Base-by-base conservation (phyloP, 305 asterid species). In the Fraxinus sp. region DNA sequence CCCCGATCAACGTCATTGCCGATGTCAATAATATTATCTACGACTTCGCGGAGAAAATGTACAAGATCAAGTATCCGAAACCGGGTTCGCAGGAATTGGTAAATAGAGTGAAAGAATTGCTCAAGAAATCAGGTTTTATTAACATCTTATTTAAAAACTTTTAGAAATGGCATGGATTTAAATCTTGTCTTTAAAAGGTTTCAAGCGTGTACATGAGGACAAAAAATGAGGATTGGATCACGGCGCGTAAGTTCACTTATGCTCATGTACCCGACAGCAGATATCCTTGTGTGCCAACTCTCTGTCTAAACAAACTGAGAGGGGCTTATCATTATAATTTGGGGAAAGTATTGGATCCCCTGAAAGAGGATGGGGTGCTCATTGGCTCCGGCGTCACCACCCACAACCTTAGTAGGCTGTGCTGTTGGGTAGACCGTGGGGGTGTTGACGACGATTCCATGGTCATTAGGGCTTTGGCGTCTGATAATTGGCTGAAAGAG, bases 221-320 rank as follows among this genome's bases (percentile, higher is more conserved):
- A 85, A 81, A 41, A 87, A 86, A 7, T 95, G 98, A n/a, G 97
- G 98, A 59, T 79, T 94, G 82, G 98, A 94, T 81, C 98, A 94
- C 79, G 98, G 97, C 79, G 96, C 97, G 78, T 92, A 97, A 97
- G 94, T 92, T 97, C 97, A 2, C 92, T 92, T 7, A 92, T 93
- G 97, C 92, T 94, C 52, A 94, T 94, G 97, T 92, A 89, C 80
- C 98, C 98, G 22, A 92, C 85, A 28, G 93, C 95, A 35, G 93
- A 94, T 20, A 92, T 94, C 57, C 97, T 96, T 4, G 96, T 94
- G 14, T 90, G 92, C 87, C 98, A 94, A 85, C 91, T 92, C 64
- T 94, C 98, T n/a, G 90, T 94, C 75, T 97, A 92, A 87, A 84
- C 93, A 8, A 75, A 90, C 64, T 77, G 75, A 64, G 92, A 89